phyloP scores from a whole-genome alignment of 179 eudicot species.

The Patellifolia procumbens region DNA sequence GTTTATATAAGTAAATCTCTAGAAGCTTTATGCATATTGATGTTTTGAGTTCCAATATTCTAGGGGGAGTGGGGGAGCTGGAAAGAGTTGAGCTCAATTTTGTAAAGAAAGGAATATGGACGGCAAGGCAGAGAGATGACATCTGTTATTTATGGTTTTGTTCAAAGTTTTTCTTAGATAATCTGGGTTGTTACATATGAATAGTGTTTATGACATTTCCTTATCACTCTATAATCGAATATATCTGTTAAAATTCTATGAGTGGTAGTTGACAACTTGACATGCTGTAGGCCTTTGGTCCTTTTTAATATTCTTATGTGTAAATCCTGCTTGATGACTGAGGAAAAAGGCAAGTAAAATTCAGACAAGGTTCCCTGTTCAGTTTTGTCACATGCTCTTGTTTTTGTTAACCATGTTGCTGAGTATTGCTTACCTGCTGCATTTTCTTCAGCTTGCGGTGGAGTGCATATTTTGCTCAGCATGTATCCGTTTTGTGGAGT shows the following conservation, averaged over 20 bases:
- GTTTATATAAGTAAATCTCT: background rate
- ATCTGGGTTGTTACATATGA: background rate
- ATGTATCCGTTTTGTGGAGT: slow-evolving; percentile 96
- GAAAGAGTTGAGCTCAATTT: background rate
- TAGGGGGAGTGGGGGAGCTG: slow-evolving; percentile 1
- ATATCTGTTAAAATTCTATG: no score
- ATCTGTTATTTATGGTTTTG: background rate
- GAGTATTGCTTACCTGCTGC: slow-evolving; percentile 16
- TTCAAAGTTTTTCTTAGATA: background rate
- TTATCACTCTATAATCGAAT: background rate
- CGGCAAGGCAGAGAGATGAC: background rate
- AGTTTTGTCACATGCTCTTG: background rate
- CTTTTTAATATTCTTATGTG: background rate
- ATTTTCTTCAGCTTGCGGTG: slow-evolving; percentile 81
- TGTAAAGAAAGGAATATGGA: background rate
- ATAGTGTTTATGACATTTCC: background rate
- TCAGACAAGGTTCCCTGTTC: background rate
- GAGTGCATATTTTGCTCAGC: slow-evolving; percentile 99
- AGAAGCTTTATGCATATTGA: background rate
- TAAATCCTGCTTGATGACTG: background rate
- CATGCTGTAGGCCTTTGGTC: background rate
- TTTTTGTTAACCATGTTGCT: background rate
- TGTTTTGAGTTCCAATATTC: background rate
- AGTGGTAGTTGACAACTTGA: background rate
- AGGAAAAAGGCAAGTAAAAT: background rate